Percentiles rank a stretch among this genome's conserved stretches.
Conservation (phyloP, 106 monocot genomes). For the Cymbidium sinense region DNA sequence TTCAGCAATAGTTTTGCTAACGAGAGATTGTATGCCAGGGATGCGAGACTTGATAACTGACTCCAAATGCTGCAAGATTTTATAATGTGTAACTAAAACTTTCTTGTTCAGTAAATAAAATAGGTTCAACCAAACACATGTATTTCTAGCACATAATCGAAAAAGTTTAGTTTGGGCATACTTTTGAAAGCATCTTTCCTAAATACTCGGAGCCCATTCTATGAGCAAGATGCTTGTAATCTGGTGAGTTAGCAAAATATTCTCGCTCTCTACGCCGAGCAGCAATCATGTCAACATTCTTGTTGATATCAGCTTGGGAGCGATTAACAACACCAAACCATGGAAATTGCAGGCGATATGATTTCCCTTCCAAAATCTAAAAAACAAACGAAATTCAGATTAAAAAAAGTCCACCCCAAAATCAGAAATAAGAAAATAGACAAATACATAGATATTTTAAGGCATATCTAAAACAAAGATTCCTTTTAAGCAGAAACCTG, state of each 20-base stretch:
- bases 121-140: neutral
- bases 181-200: slow-evolving; percentile 65
- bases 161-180: neutral
- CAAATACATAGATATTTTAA: neutral
- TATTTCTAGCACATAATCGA: neutral
- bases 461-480: neutral
- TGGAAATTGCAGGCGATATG: slow-evolving; percentile 49
- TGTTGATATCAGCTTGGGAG: slow-evolving; percentile 64
- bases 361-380: slow-evolving; percentile 59
- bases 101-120: neutral
- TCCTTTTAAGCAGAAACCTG: neutral
- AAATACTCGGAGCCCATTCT: slow-evolving; percentile 67
- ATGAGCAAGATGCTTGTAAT: slow-evolving; percentile 59
- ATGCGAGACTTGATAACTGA: slow-evolving; percentile 94
- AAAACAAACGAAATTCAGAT: neutral
- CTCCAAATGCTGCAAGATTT: slow-evolving; percentile 84
- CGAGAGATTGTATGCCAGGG: slow-evolving; percentile 89
- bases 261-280: slow-evolving; percentile 59
- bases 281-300: slow-evolving; percentile 70
- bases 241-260: slow-evolving; percentile 53
- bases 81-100: neutral
- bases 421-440: slow-evolving; percentile 2
- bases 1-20: slow-evolving; percentile 80
- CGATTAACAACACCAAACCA: slow-evolving; percentile 70
- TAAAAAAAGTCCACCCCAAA: neutral